Evolutionary conservation across 73 alveolate genomes (phyloP).

Genomic region (Paraurostyla sp.): DNA sequence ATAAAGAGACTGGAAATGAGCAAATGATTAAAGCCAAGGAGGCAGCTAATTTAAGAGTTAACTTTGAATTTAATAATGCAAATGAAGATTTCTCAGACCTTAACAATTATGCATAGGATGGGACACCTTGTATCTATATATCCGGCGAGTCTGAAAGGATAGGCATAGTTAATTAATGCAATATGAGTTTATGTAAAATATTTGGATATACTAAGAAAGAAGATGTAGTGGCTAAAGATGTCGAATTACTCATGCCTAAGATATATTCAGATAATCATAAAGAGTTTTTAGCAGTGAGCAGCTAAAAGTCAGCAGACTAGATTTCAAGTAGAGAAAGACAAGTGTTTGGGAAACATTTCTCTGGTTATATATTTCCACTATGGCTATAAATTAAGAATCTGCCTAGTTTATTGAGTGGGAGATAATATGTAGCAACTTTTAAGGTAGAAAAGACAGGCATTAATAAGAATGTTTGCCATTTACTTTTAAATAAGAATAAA

Average conservation of each 20-base stretch:
- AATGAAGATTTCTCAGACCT: slow-evolving; percentile 55
- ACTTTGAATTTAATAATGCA: slow-evolving; percentile 53
- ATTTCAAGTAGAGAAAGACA: slow-evolving; percentile 63
- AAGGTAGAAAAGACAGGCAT: slow-evolving; percentile 65
- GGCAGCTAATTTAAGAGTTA: slow-evolving; percentile 64
- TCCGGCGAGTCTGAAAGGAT: slow-evolving; percentile 64
- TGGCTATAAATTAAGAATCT: slow-evolving; percentile 66
- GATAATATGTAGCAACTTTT: slow-evolving; percentile 66
- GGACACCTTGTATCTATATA: slow-evolving; percentile 69
- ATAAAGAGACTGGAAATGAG: slow-evolving; percentile 91
- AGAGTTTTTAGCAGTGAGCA: background rate
- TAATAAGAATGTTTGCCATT: slow-evolving; percentile 34
- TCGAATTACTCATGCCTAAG: slow-evolving; percentile 63
- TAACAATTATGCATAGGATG: slow-evolving; percentile 67
- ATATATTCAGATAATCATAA: slow-evolving; percentile 49
- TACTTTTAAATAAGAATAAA: slow-evolving; percentile 42
- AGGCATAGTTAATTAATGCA: slow-evolving; percentile 53
- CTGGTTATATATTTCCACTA: slow-evolving; percentile 65
- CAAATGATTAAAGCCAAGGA: slow-evolving; percentile 78
- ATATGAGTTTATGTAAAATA: slow-evolving; percentile 57
- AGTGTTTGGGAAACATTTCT: slow-evolving; percentile 64
- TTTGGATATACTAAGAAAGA: slow-evolving; percentile 67
- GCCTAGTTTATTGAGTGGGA: slow-evolving; percentile 58
- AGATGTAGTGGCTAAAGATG: slow-evolving; percentile 54
- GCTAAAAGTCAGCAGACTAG: slow-evolving; percentile 50